Evolutionary conservation across 2,329 filamentous ascomycete species (phyloP).

Genomic region (Phyllosticta citriasiana): DNA sequence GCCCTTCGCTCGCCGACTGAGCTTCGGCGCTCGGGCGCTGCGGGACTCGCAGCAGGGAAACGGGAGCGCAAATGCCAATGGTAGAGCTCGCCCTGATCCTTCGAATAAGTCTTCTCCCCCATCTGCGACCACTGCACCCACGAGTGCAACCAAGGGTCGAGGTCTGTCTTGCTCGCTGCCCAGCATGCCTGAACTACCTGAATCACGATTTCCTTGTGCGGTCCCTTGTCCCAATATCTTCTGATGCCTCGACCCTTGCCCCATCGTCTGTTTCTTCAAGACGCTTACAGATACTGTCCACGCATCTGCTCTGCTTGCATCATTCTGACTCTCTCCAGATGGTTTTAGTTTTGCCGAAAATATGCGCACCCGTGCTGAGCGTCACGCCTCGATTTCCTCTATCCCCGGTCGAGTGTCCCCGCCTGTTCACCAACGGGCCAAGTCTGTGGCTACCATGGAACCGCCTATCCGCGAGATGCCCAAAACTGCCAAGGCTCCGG

Average conservation of each 20-base stretch:
- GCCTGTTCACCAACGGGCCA: slow-evolving; percentile 51
- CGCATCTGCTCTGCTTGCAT: slow-evolving; percentile 4
- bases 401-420: slow-evolving; percentile 26
- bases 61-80: slow-evolving; percentile 48
- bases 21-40: slow-evolving; percentile 76
- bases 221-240: slow-evolving; percentile 22
- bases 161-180: slow-evolving; percentile 43
- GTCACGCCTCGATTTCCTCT: slow-evolving; percentile 47
- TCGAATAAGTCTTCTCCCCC: slow-evolving; percentile 39
- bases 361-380: slow-evolving; percentile 83
- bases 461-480: slow-evolving; percentile 44
- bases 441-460: slow-evolving; percentile 56
- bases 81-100: slow-evolving; percentile 44
- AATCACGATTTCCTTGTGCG: slow-evolving; percentile 16
- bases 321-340: slow-evolving; percentile 61
- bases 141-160: slow-evolving; percentile 43
- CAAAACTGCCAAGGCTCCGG: slow-evolving; percentile 55
- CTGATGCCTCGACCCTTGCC: slow-evolving; percentile 9
- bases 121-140: slow-evolving; percentile 28
- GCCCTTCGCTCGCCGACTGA: slow-evolving; percentile 76
- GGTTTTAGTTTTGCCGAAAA: slow-evolving; percentile 97
- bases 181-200: slow-evolving; percentile 13
- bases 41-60: slow-evolving; percentile 53
- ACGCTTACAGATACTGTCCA: slow-evolving; percentile 7
- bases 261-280: slow-evolving; percentile 24